Conservation (phyloP, 2,329 filamentous ascomycete genomes). For the Colletotrichum karsti region DNA sequence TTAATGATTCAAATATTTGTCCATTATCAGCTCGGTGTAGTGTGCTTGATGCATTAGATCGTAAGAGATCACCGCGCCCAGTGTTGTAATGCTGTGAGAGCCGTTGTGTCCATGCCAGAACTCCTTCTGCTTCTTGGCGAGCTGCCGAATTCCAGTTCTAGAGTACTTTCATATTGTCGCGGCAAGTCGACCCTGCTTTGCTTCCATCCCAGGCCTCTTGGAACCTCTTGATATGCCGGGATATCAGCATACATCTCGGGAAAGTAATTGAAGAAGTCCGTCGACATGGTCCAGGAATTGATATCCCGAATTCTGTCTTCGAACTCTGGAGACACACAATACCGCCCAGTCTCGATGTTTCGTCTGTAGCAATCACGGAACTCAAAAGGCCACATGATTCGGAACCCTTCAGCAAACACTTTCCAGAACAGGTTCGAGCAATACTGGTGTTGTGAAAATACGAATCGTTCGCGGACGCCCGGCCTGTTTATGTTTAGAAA, state of each 20-base stretch:
- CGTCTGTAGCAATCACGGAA: constrained; percentile 37
- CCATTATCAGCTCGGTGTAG: not conserved
- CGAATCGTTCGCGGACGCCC: constrained; percentile 36
- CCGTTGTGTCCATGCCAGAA: not conserved
- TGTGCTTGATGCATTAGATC: not conserved
- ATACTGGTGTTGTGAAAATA: constrained; percentile 38
- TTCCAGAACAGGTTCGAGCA: constrained; percentile 38
- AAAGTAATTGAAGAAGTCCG: constrained; percentile 36
- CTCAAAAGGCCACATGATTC: constrained; percentile 34
- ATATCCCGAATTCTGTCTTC: constrained; percentile 36
- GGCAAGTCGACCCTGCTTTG: not conserved
- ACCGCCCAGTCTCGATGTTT: constrained; percentile 34
- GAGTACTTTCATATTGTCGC: not conserved
- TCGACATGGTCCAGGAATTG: constrained; percentile 37
- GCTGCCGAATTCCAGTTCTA: not conserved
- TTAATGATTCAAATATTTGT: not conserved
- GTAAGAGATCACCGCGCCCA: not conserved
- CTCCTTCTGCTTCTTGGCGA: not conserved
- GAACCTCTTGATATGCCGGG: constrained; percentile 7
- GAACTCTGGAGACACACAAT: constrained; percentile 30
- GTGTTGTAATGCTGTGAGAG: not conserved
- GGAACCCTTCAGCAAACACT: constrained; percentile 32
- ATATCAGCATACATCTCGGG: constrained; percentile 32
- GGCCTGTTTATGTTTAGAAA: constrained; percentile 31
- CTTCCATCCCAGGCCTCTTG: not conserved